Conservation (phyloP, 1,139 yeast genomes). For the Taphrina betulina region DNA sequence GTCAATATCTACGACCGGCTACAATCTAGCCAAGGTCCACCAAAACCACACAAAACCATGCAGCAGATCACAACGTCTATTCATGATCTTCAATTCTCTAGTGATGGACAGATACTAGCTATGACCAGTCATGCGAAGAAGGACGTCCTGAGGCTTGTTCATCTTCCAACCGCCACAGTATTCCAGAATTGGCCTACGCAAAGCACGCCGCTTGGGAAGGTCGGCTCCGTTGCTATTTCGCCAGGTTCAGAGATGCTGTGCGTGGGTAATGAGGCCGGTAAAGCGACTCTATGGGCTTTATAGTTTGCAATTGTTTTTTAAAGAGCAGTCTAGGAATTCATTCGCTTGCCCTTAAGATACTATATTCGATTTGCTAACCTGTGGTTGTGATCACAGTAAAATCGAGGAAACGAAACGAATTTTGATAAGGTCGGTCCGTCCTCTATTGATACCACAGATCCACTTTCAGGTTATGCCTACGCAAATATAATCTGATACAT, state of each 20-base stretch:
- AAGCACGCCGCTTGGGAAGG: slow-evolving; percentile 92
- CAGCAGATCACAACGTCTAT: slow-evolving; percentile 83
- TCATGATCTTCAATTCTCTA: slow-evolving; percentile 65
- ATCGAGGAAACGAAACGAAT: too few relatives aligned
- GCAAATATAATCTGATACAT: too few relatives aligned
- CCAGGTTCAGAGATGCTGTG: slow-evolving; percentile 82
- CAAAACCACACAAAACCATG: slow-evolving; percentile 50
- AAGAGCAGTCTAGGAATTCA: neutral
- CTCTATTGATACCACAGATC: too few relatives aligned
- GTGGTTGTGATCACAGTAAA: neutral
- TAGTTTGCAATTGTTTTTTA: neutral
- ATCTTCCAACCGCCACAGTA: slow-evolving; percentile 81
- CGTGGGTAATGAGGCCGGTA: slow-evolving; percentile 87
- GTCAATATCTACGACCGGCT: slow-evolving; percentile 79
- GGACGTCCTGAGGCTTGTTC: slow-evolving; percentile 84
- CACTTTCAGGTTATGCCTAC: too few relatives aligned
- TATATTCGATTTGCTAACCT: neutral
- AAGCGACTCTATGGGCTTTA: slow-evolving; percentile 83
- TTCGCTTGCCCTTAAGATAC: too few relatives aligned
- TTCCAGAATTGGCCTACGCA: slow-evolving; percentile 97
- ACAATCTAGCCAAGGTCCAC: slow-evolving; percentile 36
- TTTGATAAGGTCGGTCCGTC: too few relatives aligned
- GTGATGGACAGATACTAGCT: slow-evolving; percentile 86
- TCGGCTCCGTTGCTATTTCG: slow-evolving; percentile 77
- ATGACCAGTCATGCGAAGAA: slow-evolving; percentile 82